Percentiles rank a stretch among this genome's conserved stretches.
phyloP scores from a whole-genome alignment of 2,329 filamentous ascomycete genomes.

The Fusarium marasasianum region DNA sequence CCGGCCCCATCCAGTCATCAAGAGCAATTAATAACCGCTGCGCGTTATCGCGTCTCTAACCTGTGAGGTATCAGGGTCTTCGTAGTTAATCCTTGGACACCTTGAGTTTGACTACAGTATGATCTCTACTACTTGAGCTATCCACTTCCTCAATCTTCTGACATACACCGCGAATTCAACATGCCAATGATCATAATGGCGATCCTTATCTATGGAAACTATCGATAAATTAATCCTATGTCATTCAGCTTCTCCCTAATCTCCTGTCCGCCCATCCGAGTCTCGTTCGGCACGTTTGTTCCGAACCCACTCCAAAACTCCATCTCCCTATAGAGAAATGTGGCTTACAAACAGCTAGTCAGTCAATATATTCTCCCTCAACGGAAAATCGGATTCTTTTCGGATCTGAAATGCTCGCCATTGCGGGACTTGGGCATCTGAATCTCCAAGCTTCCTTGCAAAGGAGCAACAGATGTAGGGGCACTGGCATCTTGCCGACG shows the following conservation, averaged over 20 bases:
- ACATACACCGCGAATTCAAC: too few relatives aligned
- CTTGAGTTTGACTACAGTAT: too few relatives aligned
- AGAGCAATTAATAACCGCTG: background rate
- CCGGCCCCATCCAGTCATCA: background rate
- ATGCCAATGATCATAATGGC: too few relatives aligned
- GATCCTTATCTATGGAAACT: too few relatives aligned
- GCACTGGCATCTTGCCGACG: too few relatives aligned
- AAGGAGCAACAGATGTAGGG: too few relatives aligned
- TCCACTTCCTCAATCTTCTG: background rate
- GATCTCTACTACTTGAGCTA: background rate
- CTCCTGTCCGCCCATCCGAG: background rate
- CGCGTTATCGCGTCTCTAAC: accelerated
- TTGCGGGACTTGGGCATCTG: accelerated
- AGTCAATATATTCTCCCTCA: accelerated
- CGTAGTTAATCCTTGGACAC: accelerated
- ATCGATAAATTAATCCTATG: too few relatives aligned
- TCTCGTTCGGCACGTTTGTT: background rate
- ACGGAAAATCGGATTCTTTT: accelerated
- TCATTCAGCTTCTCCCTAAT: background rate
- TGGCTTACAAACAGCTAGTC: too few relatives aligned
- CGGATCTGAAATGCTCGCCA: accelerated
- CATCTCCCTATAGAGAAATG: background rate
- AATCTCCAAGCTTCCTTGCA: too few relatives aligned
- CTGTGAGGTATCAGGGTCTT: accelerated
- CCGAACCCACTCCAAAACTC: background rate